Conservation (phyloP, 2,329 filamentous ascomycete genomes). For the Rugonectria rugulosa region DNA sequence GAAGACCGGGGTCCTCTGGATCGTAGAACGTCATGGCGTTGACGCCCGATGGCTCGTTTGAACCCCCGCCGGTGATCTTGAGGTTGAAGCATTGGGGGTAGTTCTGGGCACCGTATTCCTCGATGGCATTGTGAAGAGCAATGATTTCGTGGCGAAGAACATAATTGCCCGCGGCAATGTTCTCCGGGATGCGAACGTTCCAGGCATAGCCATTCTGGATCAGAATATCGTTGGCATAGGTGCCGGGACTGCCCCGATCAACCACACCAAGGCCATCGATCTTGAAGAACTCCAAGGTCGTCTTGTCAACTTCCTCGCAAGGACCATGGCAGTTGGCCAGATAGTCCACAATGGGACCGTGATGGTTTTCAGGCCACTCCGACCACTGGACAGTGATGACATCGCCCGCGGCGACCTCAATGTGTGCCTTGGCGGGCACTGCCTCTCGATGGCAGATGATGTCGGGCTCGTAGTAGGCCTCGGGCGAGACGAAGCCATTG, state of each 20-base stretch:
- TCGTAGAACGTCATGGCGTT: conserved; percentile 48
- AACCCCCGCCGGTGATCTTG: conserved; percentile 52
- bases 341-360: conserved; percentile 56
- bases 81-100: conserved; percentile 63
- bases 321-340: conserved; percentile 53
- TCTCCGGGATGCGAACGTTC: conserved; percentile 57
- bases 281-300: conserved; percentile 54
- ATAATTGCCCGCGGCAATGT: conserved; percentile 59
- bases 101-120: conserved; percentile 54
- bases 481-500: conserved; percentile 58
- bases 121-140: conserved; percentile 56
- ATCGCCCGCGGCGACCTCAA: conserved; percentile 54
- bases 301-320: conserved; percentile 52
- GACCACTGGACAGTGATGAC: conserved; percentile 57
- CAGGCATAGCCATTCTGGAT: conserved; percentile 60
- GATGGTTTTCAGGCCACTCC: conserved; percentile 57
- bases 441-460: conserved; percentile 59
- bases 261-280: conserved; percentile 52
- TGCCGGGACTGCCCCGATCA: conserved; percentile 45
- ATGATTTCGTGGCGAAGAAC: conserved; percentile 65
- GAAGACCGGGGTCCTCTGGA: conserved; percentile 44
- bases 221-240: conserved; percentile 53
- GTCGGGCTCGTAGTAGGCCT: conserved; percentile 48
- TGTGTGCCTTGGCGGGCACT: conserved; percentile 49
- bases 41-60: conserved; percentile 42